Base-by-base conservation (phyloP, 2,329 filamentous ascomycete genomes). In the Colletotrichum siamense region DNA sequence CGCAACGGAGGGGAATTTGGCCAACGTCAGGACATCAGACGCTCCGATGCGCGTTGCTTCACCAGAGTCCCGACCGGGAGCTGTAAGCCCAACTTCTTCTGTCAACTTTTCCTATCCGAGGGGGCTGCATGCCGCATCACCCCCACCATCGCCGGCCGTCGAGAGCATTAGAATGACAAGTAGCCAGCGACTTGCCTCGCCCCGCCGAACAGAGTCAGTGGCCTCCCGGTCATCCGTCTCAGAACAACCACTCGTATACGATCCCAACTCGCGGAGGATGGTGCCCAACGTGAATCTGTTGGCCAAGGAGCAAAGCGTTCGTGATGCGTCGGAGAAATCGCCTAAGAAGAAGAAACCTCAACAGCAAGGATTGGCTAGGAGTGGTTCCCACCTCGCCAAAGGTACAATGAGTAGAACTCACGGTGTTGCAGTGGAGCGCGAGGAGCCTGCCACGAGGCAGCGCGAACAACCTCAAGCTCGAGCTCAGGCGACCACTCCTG, bases 191-290 rank as follows among this genome's bases (percentile, higher is more conserved):
- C 71, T 64, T 76, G 73, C 77, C 26, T 81, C 83, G 61, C 81
- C 79, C 13, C 79, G 79, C 18, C 80, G 79, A 62, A 77, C 75
- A 9, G 78, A 79, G 30, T 79, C 83, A 1, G 77, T 78, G 5
- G 77, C 79, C 10, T 80, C 79, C 12, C 79, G 78, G 72, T 78
- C 80, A 22, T 75, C 78, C 3, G 71, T 77, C 8, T 81, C 86
- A 57, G 85, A 88, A 57, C 80, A 88, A 78, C 82, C 85, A 36
- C 79, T 94, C 82, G 89, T 94, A 63, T 92, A 92, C 79, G 92
- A 93, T 78, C 87, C 91, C n/a, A 93, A 93, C 79, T 92, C 92
- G 18, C 88, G 92, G 78, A 89, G 92, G 75, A 92, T 93, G 87
- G 87, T 93, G 5, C 87, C 89, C 5, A 88, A 84, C 69, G 82